Evolutionary conservation across 78 protist genomes (phyloP).

Genomic region (Pelomyxa schiedti): DNA sequence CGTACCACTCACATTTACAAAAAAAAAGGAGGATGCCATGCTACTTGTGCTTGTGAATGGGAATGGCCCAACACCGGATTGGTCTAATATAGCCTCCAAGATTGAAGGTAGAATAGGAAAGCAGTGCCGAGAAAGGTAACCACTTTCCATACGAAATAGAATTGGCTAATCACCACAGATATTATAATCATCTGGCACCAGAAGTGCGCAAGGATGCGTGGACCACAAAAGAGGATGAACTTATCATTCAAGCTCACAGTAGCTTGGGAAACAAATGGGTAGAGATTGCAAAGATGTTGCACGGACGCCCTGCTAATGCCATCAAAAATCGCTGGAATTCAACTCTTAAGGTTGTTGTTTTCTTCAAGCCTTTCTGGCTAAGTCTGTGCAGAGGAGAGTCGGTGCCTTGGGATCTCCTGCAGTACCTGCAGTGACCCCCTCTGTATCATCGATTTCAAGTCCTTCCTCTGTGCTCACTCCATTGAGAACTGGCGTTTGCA

Average conservation of each 20-base stretch:
- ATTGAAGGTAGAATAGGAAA: conserved; percentile 54
- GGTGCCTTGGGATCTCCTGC: too few species aligned
- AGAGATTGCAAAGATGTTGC: conserved; percentile 57
- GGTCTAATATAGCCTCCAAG: conserved; percentile 37
- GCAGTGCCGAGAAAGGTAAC: conserved; percentile 64
- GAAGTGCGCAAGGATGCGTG: conserved; percentile 56
- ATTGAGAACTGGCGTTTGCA: too few species aligned
- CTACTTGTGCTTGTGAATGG: conserved; percentile 17
- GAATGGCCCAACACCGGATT: conserved; percentile 43
- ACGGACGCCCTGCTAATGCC: conserved; percentile 87
- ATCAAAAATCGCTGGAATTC: conserved; percentile 91
- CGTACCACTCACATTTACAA: too few species aligned
- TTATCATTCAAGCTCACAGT: conserved; percentile 47
- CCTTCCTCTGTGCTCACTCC: too few species aligned
- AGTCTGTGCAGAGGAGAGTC: too few species aligned
- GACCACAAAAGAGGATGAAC: conserved; percentile 71
- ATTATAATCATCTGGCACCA: conserved; percentile 79
- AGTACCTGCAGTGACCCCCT: too few species aligned
- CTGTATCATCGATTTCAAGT: too few species aligned
- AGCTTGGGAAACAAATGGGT: conserved; percentile 81
- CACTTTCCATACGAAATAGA: too few species aligned
- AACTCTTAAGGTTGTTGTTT: conserved; percentile 26
- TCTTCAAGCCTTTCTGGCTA: too few species aligned
- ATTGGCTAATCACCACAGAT: too few species aligned
- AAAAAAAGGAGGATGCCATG: conserved; percentile 49